Percentiles rank a stretch among this genome's conserved stretches.
Evolutionary conservation across 495 filamentous ascomycete species (phyloP).

Genomic region (Penicillium silybi): DNA sequence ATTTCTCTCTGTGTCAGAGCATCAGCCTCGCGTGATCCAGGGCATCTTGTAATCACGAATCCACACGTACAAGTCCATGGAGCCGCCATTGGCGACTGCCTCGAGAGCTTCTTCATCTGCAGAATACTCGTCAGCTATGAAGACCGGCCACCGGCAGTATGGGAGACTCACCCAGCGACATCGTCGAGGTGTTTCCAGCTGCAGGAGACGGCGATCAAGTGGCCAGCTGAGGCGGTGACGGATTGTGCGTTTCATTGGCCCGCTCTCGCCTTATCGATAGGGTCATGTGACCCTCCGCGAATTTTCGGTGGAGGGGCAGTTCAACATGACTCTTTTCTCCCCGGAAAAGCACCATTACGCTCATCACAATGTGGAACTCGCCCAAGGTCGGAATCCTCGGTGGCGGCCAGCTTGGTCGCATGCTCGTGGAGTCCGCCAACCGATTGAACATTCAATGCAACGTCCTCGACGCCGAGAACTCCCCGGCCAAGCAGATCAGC

Average conservation of each 20-base stretch:
- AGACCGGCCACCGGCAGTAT: not conserved
- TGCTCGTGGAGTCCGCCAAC: conserved; percentile 92
- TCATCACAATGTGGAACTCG: conserved; percentile 43
- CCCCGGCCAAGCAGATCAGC: conserved; percentile 91
- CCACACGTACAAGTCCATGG: conserved; percentile 62
- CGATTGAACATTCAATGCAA: conserved; percentile 76
- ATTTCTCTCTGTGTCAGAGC: conserved; percentile 44
- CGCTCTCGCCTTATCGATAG: conserved; percentile 23
- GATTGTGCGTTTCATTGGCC: conserved; percentile 18
- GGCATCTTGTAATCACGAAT: not conserved
- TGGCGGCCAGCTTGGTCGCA: conserved; percentile 85
- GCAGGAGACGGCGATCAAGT: conserved; percentile 14
- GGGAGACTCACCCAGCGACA: conserved; percentile 36
- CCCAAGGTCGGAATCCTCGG: conserved; percentile 63
- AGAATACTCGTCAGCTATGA: conserved; percentile 1
- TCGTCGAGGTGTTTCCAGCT: conserved; percentile 20
- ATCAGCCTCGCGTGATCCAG: conserved; percentile 24
- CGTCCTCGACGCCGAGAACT: conserved; percentile 72
- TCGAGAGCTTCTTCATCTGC: conserved; percentile 61
- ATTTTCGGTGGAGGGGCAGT: conserved; percentile 35
- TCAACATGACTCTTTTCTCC: conserved; percentile 13
- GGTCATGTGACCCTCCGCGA: conserved; percentile 26
- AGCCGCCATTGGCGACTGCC: conserved; percentile 59
- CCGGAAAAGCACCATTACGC: not conserved
- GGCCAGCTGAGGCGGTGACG: conserved; percentile 15